Conservation (phyloP, 768 basidiomycete genomes). For the Tricholomella constricta region DNA sequence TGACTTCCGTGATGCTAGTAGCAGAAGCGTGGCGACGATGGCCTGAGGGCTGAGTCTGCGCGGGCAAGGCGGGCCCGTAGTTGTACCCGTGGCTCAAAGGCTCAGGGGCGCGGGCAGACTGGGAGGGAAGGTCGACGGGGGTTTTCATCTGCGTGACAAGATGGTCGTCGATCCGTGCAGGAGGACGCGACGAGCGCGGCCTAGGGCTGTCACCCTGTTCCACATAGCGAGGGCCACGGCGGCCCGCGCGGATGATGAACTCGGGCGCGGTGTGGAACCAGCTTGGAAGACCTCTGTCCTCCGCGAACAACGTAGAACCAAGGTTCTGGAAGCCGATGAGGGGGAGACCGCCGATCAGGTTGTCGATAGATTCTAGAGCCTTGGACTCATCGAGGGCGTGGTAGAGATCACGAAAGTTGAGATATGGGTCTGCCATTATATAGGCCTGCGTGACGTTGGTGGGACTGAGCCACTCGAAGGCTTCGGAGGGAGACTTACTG, state of each 20-base stretch:
- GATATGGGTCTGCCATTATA: neutral
- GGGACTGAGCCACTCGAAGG: neutral
- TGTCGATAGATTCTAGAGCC: neutral
- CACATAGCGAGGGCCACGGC: neutral
- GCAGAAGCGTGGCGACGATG: neutral
- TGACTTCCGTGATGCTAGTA: neutral
- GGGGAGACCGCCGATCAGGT: neutral
- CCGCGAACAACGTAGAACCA: constrained; percentile 4
- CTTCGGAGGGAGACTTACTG: neutral
- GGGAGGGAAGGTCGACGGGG: constrained; percentile 5
- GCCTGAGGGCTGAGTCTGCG: neutral
- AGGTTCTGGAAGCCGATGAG: neutral
- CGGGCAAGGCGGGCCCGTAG: neutral
- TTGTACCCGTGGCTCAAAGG: neutral
- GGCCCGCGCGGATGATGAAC: neutral
- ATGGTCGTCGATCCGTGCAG: constrained; percentile 1
- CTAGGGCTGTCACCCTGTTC: neutral
- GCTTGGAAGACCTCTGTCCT: neutral
- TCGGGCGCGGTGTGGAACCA: neutral
- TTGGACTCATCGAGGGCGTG: neutral
- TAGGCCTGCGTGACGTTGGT: neutral
- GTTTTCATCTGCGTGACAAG: constrained; percentile 11
- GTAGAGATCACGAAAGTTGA: neutral
- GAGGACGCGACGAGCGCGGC: neutral
- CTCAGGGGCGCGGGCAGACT: neutral